These are phyloP conservation scores for Pseudozyma sp. DNA, from an alignment of 1,284 basidiomycete species.

Conservation along the genomic window DNA sequence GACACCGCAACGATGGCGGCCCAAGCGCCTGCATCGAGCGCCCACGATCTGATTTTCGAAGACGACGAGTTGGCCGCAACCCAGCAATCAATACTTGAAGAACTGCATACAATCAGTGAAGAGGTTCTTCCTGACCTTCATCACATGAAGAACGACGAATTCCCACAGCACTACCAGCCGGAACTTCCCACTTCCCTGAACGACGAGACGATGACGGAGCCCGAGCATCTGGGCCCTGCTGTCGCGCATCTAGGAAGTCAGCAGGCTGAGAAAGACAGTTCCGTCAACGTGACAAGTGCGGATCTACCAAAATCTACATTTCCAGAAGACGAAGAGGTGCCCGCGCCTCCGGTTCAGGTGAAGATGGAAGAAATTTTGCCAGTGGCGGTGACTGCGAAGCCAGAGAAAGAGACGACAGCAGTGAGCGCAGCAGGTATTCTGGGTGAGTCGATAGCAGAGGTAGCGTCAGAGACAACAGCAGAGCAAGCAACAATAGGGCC, in stretches of 20 bases:
- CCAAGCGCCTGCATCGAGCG: background rate
- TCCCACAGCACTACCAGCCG: background rate
- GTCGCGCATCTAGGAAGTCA: background rate
- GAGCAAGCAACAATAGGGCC: background rate
- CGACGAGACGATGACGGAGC: background rate
- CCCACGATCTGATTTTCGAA: constrained; percentile 6
- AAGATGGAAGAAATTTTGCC: no score
- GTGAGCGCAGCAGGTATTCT: background rate
- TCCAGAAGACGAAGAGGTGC: background rate
- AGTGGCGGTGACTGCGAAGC: background rate
- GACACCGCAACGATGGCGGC: background rate
- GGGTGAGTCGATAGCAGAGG: background rate
- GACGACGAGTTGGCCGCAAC: constrained; percentile 43
- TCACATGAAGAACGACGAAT: background rate
- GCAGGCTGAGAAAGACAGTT: background rate
- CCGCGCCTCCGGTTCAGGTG: no score
- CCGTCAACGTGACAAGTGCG: background rate
- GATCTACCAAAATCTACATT: background rate
- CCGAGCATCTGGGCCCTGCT: background rate
- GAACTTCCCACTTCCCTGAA: background rate
- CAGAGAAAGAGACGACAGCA: background rate
- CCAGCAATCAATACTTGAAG: constrained; percentile 43
- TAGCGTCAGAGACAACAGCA: background rate
- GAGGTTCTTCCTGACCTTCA: constrained; percentile 10
- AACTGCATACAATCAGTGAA: constrained; percentile 46